These are phyloP conservation scores for Moesziomyces globuligerus DNA, from an alignment of 1,284 basidiomycete genomes.

Conservation along the genomic window DNA sequence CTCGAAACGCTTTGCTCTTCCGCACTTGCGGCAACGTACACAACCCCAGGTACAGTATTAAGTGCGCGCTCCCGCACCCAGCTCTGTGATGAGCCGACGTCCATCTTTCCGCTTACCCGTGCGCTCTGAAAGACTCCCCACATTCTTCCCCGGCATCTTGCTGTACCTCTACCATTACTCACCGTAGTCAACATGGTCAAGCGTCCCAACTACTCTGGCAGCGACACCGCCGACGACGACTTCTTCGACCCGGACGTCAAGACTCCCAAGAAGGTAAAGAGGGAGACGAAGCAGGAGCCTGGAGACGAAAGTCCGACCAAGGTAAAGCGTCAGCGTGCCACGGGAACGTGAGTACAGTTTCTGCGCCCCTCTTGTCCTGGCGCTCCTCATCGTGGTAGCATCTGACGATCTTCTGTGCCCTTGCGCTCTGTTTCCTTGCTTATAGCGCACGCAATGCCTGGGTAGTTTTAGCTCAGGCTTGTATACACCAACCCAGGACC, in stretches of 20 bases:
- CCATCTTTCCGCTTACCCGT: too few species aligned
- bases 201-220: background rate
- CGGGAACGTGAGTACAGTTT: background rate
- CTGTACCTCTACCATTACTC: background rate
- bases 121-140: too few species aligned
- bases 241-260: conserved; percentile 4
- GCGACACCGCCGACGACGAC: conserved; percentile 12
- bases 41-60: too few species aligned
- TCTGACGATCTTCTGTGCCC: background rate
- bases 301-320: background rate
- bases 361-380: too few species aligned
- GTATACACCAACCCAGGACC: too few species aligned
- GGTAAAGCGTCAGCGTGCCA: conserved; percentile 5
- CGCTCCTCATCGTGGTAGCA: background rate
- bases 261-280: conserved; percentile 21
- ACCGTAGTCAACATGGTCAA: background rate
- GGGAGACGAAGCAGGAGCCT: conserved; percentile 1
- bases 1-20: background rate
- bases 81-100: too few species aligned
- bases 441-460: too few species aligned
- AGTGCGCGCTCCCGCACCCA: too few species aligned
- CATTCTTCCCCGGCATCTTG: background rate
- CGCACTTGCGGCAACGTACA: too few species aligned
- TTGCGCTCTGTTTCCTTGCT: too few species aligned
- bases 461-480: too few species aligned